These are phyloP conservation scores for Blastocladiella emersonii DNA, from an alignment of 371 early-diverging fungal genomes.

Conservation along the genomic window DNA sequence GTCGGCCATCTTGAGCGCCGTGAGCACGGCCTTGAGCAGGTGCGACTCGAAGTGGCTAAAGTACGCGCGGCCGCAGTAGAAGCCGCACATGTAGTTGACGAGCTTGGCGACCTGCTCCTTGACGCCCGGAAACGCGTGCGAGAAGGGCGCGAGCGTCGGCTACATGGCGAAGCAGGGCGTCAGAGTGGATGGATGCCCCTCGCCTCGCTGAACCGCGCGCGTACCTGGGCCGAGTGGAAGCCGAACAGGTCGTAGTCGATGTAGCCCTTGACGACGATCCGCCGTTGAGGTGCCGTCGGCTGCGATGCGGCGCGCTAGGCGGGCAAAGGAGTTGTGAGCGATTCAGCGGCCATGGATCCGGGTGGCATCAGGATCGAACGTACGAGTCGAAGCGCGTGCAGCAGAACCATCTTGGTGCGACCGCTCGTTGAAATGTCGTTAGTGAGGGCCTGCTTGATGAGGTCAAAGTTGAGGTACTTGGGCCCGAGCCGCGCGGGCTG, in stretches of 20 bases:
- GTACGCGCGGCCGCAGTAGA: not conserved
- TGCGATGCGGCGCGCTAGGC: not conserved
- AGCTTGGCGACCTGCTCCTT: not conserved
- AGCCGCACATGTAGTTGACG: not conserved
- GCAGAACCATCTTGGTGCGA: constrained; percentile 10
- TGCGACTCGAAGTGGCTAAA: not conserved
- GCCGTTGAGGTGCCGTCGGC: constrained; percentile 1
- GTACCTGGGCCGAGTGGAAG: constrained; percentile 12
- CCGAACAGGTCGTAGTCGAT: constrained; percentile 14
- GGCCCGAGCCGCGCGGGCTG: not conserved
- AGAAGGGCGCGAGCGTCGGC: not conserved
- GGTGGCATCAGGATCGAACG: not conserved
- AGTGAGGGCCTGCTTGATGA: not conserved
- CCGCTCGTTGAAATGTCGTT: not conserved
- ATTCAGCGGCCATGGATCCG: no score
- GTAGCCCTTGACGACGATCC: constrained; percentile 10
- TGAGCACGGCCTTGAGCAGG: no score
- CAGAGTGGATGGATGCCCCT: not conserved
- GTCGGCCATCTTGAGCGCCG: not conserved
- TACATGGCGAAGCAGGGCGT: not conserved
- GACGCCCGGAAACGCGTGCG: not conserved
- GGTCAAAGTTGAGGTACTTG: not conserved
- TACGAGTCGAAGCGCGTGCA: constrained; percentile 21
- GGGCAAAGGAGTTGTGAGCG: not conserved
- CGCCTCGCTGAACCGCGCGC: not conserved